These are phyloP conservation scores for Candida qinlingensis DNA, from an alignment of 805 yeast genomes.

Conservation along the genomic window DNA sequence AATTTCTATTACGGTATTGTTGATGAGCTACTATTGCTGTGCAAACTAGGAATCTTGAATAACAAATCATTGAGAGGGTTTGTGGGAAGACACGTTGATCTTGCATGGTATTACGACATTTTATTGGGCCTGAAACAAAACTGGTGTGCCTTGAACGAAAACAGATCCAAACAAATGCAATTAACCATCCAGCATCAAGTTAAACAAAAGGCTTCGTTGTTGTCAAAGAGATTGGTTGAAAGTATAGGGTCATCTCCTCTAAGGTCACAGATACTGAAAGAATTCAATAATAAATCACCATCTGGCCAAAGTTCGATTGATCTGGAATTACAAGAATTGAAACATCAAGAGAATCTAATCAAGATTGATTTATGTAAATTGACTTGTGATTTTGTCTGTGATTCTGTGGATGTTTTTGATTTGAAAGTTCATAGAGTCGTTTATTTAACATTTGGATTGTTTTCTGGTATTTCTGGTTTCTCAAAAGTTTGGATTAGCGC, in stretches of 20 bases:
- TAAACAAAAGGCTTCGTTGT: slow-evolving; percentile 43
- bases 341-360: slow-evolving; percentile 31
- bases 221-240: slow-evolving; percentile 35
- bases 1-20: slow-evolving; percentile 58
- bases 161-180: slow-evolving; percentile 45
- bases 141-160: slow-evolving; percentile 35
- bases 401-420: slow-evolving; percentile 40
- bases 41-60: slow-evolving; percentile 44
- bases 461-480: slow-evolving; percentile 22
- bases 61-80: slow-evolving; percentile 32
- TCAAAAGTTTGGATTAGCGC: slow-evolving; percentile 23
- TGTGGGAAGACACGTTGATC: slow-evolving; percentile 52
- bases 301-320: slow-evolving; percentile 10
- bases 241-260: slow-evolving; percentile 23
- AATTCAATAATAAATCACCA: slow-evolving; percentile 22
- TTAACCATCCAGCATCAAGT: slow-evolving; percentile 56
- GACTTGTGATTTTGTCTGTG: slow-evolving; percentile 42
- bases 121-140: slow-evolving; percentile 51
- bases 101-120: slow-evolving; percentile 67
- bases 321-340: slow-evolving; percentile 28
- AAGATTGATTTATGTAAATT: slow-evolving; percentile 38
- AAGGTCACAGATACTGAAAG: slow-evolving; percentile 27
- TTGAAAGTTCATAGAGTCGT: slow-evolving; percentile 25
- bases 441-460: slow-evolving; percentile 18
- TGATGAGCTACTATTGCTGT: slow-evolving; percentile 58